A percentile compares a stretch with the other conserved stretches of the same genome.
These are phyloP conservation scores for Kwoniella botswanensis DNA, from an alignment of 768 basidiomycete species.

Conservation along the genomic window DNA sequence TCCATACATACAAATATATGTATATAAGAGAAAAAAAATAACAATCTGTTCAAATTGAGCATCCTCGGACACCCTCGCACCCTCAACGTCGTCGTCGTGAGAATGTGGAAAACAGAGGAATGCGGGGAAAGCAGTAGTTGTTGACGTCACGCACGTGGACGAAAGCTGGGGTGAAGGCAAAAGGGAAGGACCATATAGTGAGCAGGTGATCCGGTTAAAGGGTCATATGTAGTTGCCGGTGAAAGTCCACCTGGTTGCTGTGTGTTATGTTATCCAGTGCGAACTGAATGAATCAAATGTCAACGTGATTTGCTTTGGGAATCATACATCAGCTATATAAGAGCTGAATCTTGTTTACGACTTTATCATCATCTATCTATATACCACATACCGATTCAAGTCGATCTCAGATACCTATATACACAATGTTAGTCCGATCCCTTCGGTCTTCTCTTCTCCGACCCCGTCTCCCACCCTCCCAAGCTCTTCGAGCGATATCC, in stretches of 20 bases:
- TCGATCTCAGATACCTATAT: not conserved
- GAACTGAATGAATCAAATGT: not conserved
- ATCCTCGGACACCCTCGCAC: constrained; percentile 5
- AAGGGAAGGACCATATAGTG: not conserved
- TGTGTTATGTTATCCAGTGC: not conserved
- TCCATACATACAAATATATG: no score
- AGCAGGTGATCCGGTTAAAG: not conserved
- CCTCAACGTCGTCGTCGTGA: constrained; percentile 1
- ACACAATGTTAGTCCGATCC: constrained; percentile 1
- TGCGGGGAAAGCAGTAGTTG: constrained; percentile 5
- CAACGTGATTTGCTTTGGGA: not conserved
- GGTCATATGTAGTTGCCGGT: constrained; percentile 3
- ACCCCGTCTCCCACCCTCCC: not conserved
- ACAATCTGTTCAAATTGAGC: no score
- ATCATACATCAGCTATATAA: not conserved
- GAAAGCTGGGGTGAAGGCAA: constrained; percentile 2
- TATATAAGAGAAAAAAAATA: no score
- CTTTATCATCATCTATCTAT: not conserved
- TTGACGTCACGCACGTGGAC: constrained; percentile 27
- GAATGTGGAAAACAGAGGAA: constrained; percentile 10
- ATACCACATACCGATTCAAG: not conserved
- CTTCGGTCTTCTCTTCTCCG: constrained; percentile 10
- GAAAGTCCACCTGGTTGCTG: not conserved
- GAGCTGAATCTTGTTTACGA: not conserved
- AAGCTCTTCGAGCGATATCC: constrained; percentile 23